Percentiles rank a stretch among this genome's conserved stretches.
Evolutionary conservation across 1,284 basidiomycete species (phyloP).

Genomic region (Ganoderma leucocontextum): DNA sequence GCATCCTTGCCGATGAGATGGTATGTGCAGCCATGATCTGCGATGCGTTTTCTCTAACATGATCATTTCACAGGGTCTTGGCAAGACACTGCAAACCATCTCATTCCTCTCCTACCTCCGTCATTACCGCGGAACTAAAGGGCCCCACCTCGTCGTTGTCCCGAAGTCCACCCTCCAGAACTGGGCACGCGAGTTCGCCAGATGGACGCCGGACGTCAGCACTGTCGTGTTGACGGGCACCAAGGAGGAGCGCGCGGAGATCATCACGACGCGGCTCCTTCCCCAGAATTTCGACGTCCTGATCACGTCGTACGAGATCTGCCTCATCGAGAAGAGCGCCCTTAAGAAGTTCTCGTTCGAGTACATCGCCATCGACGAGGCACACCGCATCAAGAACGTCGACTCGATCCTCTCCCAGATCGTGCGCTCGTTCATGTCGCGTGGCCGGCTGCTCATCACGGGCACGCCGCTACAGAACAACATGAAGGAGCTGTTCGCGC

Average conservation of each 20-base stretch:
- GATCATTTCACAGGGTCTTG: constrained; percentile 76
- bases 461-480: constrained; percentile 99
- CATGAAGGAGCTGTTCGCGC: constrained; percentile 95
- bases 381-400: constrained; percentile 99
- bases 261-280: constrained; percentile 84
- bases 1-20: constrained; percentile 96
- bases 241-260: constrained; percentile 88
- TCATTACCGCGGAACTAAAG: constrained; percentile 79
- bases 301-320: constrained; percentile 98
- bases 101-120: constrained; percentile 97
- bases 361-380: constrained; percentile 99
- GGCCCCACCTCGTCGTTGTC: constrained; percentile 95
- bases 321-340: constrained; percentile 91
- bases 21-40: constrained; percentile 48
- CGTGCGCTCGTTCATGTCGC: constrained; percentile 89
- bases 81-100: constrained; percentile 98
- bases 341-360: constrained; percentile 97
- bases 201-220: constrained; percentile 93
- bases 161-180: constrained; percentile 98
- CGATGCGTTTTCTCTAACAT: constrained; percentile 11
- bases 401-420: constrained; percentile 97
- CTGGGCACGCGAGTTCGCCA: constrained; percentile 93
- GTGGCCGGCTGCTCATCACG: constrained; percentile 93
- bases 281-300: constrained; percentile 94
- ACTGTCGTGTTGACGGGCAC: constrained; percentile 86